phyloP scores from a whole-genome alignment of 176 grass and related monocot species.

The Oryza australiensis region DNA sequence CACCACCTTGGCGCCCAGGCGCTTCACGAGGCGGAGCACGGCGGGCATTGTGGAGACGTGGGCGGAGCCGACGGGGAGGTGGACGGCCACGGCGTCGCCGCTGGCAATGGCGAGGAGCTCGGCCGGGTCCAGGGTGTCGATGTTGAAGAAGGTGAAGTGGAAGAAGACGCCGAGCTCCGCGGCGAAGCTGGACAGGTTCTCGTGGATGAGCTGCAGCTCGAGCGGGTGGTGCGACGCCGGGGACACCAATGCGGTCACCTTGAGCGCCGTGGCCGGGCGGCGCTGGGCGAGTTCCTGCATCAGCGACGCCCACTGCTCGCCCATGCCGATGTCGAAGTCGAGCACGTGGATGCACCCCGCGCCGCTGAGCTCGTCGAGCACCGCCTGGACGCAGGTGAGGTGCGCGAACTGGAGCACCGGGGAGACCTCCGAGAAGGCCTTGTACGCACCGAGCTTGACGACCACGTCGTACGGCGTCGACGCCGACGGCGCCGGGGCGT shows the following conservation, averaged over 20 bases:
- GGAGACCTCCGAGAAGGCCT: slow-evolving; percentile 77
- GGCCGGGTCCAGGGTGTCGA: slow-evolving; percentile 64
- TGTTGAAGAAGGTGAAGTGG: slow-evolving; percentile 59
- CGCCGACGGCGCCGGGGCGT: slow-evolving; percentile 22
- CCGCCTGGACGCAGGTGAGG: slow-evolving; percentile 80
- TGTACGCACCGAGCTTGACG: slow-evolving; percentile 79
- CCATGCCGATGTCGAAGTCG: slow-evolving; percentile 89
- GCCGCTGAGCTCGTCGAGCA: slow-evolving; percentile 69
- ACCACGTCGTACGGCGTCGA: slow-evolving; percentile 63
- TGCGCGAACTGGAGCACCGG: slow-evolving; percentile 85
- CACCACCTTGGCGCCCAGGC: neutral
- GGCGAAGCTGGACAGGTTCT: slow-evolving; percentile 79
- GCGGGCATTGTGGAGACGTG: neutral
- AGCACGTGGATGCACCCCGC: slow-evolving; percentile 70
- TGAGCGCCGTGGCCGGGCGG: slow-evolving; percentile 50
- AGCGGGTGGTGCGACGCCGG: slow-evolving; percentile 61
- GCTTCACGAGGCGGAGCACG: neutral
- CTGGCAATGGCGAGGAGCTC: slow-evolving; percentile 44
- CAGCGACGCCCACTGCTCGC: slow-evolving; percentile 93
- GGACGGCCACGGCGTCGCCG: neutral
- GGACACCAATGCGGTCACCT: slow-evolving; percentile 78
- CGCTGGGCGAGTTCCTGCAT: slow-evolving; percentile 87
- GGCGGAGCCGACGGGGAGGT: neutral
- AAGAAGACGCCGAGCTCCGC: slow-evolving; percentile 60
- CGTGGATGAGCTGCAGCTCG: slow-evolving; percentile 77